Conservation (phyloP, 352 stramenopile genomes). For the Elongisporangium prolatum region DNA sequence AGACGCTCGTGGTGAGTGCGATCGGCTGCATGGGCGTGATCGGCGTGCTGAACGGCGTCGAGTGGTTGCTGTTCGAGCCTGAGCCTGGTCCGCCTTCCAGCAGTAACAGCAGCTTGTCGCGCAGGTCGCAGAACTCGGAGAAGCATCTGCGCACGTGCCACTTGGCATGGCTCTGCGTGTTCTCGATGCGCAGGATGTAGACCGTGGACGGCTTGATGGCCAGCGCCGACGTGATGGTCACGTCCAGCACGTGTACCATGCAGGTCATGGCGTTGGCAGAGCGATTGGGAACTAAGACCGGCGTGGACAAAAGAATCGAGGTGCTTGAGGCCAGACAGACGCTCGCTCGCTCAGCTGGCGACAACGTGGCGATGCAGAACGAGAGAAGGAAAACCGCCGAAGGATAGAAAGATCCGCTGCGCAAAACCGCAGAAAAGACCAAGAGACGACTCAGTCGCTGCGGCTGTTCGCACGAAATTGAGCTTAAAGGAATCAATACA, state of each 20-base stretch:
- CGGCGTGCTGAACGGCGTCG: neutral
- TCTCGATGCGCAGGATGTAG: constrained; percentile 64
- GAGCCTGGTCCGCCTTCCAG: constrained; percentile 37
- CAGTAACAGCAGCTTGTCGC: constrained; percentile 56
- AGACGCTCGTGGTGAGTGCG: neutral
- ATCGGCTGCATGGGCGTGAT: neutral
- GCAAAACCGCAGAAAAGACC: neutral
- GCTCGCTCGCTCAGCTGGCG: neutral
- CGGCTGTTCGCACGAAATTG: neutral
- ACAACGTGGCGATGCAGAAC: neutral
- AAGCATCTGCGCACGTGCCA: constrained; percentile 75
- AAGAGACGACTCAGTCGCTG: neutral
- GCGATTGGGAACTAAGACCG: neutral
- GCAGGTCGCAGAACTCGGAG: constrained; percentile 69
- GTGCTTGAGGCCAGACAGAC: neutral
- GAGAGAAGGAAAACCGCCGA: neutral
- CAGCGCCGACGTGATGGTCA: constrained; percentile 58
- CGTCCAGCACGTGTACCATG: constrained; percentile 42
- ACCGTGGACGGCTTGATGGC: constrained; percentile 71
- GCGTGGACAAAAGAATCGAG: neutral
- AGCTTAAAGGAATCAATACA: neutral
- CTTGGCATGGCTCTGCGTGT: constrained; percentile 27
- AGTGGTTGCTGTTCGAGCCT: neutral
- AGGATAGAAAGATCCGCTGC: neutral
- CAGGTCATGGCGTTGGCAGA: constrained; percentile 23